Base-by-base conservation (phyloP, 1,139 yeast genomes). In the Eremothecium gossypii region DNA sequence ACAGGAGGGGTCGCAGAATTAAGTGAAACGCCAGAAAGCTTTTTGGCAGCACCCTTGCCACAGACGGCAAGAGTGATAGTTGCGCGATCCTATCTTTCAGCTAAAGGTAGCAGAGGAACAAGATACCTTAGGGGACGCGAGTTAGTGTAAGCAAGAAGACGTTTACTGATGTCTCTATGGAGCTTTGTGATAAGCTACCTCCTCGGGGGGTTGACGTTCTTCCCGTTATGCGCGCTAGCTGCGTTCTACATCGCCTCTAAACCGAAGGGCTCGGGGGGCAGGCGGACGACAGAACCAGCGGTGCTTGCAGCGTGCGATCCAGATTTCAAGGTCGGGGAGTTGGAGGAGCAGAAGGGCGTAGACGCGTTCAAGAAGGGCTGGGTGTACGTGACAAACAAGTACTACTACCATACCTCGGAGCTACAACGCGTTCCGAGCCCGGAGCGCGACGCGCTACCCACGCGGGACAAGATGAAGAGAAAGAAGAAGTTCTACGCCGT, bases 331-430 rank as follows among this genome's bases (percentile, higher is more conserved):
- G 77, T 81, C 2, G 83, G 84, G 0, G 77, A 76, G 46, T 52
- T 80, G 7, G 80, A 81, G 46, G 89, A 83, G 50, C 63, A 64
- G 12, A 64, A 67, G 2, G 94, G 93, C 2, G 74, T 83, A 6
- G 77, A 78, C 30, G 73, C 86, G 0, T 74, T 69, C 52, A 78
- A 75, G 55, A 65, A 77, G 9, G 96, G 95, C 2, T 86, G 95
- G 94, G 64, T 89, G 4, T 77, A 83, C 3, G 86, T 87, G 8
- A 84, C 96, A 0, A 78, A 78, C 46, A 91, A 83, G 51, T 85
- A 82, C 52, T 74, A 74, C 46, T 68, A 65, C 43, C 68, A 74
- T 54, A 68, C 79, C 37, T 64, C 58, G 67, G 78, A 57, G 68
- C 78, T 6, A 81, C 83, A 47, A 49, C 57, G 48, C 10, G 35